Evolutionary conservation across 1,284 basidiomycete genomes (phyloP), one percentile per base, ranked within the genome.

Genomic region (Naganishia sp.): DNA sequence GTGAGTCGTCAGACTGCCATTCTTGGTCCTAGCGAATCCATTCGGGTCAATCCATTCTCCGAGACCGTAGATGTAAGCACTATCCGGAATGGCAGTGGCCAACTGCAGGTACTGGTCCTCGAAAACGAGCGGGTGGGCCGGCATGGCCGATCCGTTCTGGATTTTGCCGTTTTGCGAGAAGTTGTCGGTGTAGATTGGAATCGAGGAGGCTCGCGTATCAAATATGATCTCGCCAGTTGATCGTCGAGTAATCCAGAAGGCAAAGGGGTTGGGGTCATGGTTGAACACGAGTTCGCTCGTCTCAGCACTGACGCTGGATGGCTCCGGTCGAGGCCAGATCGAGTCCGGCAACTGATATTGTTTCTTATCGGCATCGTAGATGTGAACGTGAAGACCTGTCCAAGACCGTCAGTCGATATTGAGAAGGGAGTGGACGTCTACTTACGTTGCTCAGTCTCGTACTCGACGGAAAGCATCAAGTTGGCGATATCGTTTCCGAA

Each of bases 41-140:
- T 55, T 67, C 36, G 65, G 55, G 25, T 59, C 53, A 11, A 61
- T 61, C 59, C 59, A 61, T 74, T 92, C 89, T 3, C 89, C 90
- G 9, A 92, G 79, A 0, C 90, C 90, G 70, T 90, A 90, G 52
- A 92, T 83, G 71, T 91, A 89, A 23, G 88, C 83, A 45, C 84
- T 78, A 6, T 55, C 36, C 4, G 77, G 73, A 6, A 79, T 57
- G 1, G 69, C 64, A 4, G 71, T 72, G 16, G 71, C 64, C 61
- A 90, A 75, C 66, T 89, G 88, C 18, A 91, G 81, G 74, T 89
- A 91, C 75, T 90, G 90, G 16, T 90, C 86, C 74, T 90, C 89
- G 71, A 91, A 90, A n/a, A 90, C 83, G 4, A 90, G 81, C 6
- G 84, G 83, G 69, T 88, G 87, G 0, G 81, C 84, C 63, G 85